Conservation (phyloP, 1,139 yeast genomes). For the Candida mesenterica region DNA sequence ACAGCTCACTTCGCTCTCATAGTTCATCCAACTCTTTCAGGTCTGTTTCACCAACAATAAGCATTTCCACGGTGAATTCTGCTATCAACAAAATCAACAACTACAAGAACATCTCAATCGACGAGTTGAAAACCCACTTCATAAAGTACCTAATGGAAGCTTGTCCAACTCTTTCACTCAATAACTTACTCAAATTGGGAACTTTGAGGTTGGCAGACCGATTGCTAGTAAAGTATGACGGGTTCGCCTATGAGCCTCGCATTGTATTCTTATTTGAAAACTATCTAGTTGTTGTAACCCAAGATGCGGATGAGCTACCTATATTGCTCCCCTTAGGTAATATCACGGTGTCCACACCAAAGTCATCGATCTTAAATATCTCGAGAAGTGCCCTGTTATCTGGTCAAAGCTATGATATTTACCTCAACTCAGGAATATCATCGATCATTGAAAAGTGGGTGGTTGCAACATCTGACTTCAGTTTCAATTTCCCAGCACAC, state of each 20-base stretch:
- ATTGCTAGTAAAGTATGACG: conserved; percentile 21
- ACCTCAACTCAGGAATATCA: conserved; percentile 22
- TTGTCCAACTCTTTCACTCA: conserved; percentile 24
- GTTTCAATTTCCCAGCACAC: conserved; percentile 33
- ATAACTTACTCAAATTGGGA: conserved; percentile 32
- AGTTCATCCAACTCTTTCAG: background rate
- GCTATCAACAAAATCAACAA: conserved; percentile 12
- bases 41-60: conserved; percentile 17
- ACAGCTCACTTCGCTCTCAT: background rate
- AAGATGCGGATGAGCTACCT: conserved; percentile 9
- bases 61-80: conserved; percentile 13
- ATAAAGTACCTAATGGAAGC: conserved; percentile 27
- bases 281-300: conserved; percentile 24
- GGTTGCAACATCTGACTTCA: conserved; percentile 38
- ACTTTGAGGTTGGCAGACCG: conserved; percentile 38
- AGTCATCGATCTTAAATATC: conserved; percentile 19
- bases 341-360: conserved; percentile 17
- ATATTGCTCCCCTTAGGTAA: conserved; percentile 15
- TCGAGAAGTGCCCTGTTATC: background rate
- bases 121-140: conserved; percentile 28
- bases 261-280: conserved; percentile 36
- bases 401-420: conserved; percentile 9
- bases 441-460: conserved; percentile 47
- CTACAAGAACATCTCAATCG: conserved; percentile 18
- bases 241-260: conserved; percentile 11